phyloP scores from a whole-genome alignment of 2,329 filamentous ascomycete species.

The Diaporthe amygdali region DNA sequence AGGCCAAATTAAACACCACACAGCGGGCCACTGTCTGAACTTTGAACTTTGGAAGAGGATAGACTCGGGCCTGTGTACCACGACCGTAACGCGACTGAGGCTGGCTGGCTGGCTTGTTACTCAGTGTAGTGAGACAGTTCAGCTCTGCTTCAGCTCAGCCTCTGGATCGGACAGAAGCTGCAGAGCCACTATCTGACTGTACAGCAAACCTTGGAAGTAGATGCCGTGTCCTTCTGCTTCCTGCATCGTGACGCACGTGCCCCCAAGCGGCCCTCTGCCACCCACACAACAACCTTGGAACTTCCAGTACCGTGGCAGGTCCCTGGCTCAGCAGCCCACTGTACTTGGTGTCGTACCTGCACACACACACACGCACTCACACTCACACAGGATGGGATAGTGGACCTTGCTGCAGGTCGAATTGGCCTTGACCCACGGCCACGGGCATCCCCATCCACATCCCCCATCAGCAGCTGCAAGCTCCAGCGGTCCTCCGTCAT shows the following conservation, averaged over 20 bases:
- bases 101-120: background rate
- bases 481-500: constrained; percentile 4
- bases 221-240: background rate
- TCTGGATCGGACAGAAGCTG: too few species aligned
- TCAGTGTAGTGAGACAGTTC: background rate
- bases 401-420: constrained; percentile 13
- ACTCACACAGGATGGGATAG: background rate
- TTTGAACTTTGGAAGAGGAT: too few species aligned
- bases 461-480: background rate
- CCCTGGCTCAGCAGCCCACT: background rate
- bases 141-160: background rate
- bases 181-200: too few species aligned
- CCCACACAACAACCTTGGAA: background rate
- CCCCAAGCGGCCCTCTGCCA: background rate
- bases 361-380: background rate
- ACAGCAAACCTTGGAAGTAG: too few species aligned
- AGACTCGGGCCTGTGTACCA: background rate
- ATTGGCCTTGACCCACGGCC: constrained; percentile 13
- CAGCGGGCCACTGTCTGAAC: background rate
- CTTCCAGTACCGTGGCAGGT: background rate
- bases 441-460: constrained; percentile 5
- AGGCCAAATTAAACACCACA: background rate
- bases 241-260: constrained; percentile 8
- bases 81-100: background rate
- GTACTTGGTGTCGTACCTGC: background rate